Conservation (phyloP, 495 filamentous ascomycete genomes). For the Aspergillus asperescens region DNA sequence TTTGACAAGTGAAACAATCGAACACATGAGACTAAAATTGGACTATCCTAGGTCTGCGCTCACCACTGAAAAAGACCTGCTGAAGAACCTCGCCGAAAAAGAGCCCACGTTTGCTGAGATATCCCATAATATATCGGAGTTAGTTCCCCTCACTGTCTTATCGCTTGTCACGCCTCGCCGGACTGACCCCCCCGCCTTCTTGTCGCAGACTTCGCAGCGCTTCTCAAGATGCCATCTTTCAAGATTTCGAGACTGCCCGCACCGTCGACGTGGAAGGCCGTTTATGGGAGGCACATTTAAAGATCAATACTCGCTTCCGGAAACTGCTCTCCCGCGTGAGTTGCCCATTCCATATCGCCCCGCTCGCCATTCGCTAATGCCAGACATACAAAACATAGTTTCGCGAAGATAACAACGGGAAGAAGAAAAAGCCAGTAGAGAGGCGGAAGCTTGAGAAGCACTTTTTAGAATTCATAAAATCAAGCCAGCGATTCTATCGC, state of each 20-base stretch:
- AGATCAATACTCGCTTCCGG: constrained; percentile 71
- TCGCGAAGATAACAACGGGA: constrained; percentile 45
- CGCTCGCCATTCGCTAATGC: constrained; percentile 11
- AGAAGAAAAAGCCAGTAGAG: constrained; percentile 67
- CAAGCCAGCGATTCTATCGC: constrained; percentile 78
- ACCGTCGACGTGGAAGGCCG: constrained; percentile 56
- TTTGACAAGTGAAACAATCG: background rate
- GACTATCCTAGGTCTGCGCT: constrained; percentile 38
- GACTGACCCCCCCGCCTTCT: constrained; percentile 17
- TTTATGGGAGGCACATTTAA: constrained; percentile 75
- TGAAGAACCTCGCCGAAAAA: constrained; percentile 47
- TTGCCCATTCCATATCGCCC: background rate
- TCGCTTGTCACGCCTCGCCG: constrained; percentile 17
- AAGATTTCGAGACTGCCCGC: constrained; percentile 65
- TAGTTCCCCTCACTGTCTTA: constrained; percentile 25
- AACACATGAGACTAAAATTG: constrained; percentile 20
- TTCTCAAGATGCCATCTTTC: constrained; percentile 66
- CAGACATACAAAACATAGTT: constrained; percentile 33
- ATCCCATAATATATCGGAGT: constrained; percentile 55
- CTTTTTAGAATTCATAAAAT: constrained; percentile 80
- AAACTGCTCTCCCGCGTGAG: constrained; percentile 52
- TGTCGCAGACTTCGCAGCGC: constrained; percentile 56
- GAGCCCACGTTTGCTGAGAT: constrained; percentile 53
- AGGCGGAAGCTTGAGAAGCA: constrained; percentile 71
- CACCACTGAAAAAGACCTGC: constrained; percentile 43